Conservation (phyloP, 352 stramenopile species). For the Phytophthora tentaculata region DNA sequence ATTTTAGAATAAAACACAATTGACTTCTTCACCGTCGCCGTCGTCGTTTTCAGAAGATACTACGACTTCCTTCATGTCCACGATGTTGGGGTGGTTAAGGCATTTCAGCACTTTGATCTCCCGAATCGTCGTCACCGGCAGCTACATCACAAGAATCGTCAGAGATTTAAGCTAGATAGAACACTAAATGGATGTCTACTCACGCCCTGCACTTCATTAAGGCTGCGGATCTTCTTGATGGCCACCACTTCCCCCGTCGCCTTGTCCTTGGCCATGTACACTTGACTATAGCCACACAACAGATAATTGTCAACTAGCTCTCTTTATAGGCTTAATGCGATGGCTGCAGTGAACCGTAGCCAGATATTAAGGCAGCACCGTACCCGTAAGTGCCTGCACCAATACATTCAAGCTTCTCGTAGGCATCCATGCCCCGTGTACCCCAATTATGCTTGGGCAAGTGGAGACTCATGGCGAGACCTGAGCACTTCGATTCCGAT, state of each 20-base stretch:
- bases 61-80: constrained; percentile 96
- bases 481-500: constrained; percentile 1
- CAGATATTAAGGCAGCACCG: constrained; percentile 7
- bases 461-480: constrained; percentile 76
- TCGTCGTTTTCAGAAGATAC: constrained; percentile 88
- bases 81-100: constrained; percentile 95
- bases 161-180: too few species aligned
- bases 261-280: constrained; percentile 92
- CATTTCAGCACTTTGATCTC: constrained; percentile 99
- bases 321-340: background rate
- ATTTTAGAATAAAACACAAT: background rate
- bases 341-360: background rate
- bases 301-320: constrained; percentile 3
- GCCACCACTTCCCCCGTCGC: constrained; percentile 83
- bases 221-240: constrained; percentile 92
- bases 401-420: constrained; percentile 92
- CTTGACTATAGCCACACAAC: constrained; percentile 55
- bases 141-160: constrained; percentile 39
- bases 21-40: constrained; percentile 62
- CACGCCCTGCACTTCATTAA: constrained; percentile 91
- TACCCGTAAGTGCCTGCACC: constrained; percentile 90
- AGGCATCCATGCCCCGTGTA: constrained; percentile 82
- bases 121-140: constrained; percentile 96
- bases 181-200: constrained; percentile 25
- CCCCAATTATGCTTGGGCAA: constrained; percentile 87